Percentiles rank a stretch among this genome's conserved stretches.
Evolutionary conservation across 208 protist genomes (phyloP).

Genomic region (Trypanosoma cruzi): DNA sequence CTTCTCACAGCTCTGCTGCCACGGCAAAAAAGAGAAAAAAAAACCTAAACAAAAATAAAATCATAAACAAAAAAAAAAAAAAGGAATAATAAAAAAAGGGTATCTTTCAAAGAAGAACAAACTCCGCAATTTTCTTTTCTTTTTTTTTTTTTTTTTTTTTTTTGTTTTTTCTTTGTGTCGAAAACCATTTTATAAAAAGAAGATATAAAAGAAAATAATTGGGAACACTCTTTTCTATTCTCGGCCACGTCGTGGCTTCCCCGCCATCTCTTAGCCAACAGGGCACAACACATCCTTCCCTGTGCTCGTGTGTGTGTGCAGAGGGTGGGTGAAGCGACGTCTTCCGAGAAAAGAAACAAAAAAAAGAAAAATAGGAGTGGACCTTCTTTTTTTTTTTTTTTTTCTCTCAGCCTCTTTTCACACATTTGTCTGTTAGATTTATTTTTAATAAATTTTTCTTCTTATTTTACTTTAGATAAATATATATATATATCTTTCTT

Average conservation of each 20-base stretch:
- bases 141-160: constrained; percentile 6
- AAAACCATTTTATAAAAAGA: background rate
- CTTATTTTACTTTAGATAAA: background rate
- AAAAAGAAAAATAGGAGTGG: background rate
- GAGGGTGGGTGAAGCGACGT: too few species aligned
- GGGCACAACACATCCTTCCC: background rate
- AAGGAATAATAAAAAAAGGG: constrained; percentile 11
- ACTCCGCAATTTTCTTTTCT: background rate
- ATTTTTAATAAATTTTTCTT: background rate
- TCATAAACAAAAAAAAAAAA: constrained; percentile 16
- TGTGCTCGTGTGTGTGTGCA: background rate
- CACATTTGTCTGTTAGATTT: background rate
- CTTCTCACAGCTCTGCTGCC: constrained; percentile 16
- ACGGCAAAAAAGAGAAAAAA: background rate
- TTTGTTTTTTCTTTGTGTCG: background rate
- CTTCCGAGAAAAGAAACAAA: background rate
- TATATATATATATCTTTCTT: background rate
- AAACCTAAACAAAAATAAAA: background rate
- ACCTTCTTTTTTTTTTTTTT: background rate
- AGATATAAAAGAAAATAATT: background rate
- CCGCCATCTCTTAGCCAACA: background rate
- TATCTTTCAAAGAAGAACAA: constrained; percentile 3
- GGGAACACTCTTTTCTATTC: background rate
- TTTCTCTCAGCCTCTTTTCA: background rate
- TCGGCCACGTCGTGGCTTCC: background rate